A percentile compares a stretch with the other conserved stretches of the same genome.
These are phyloP conservation scores for Cladosporium sp. DNA, from an alignment of 2,329 filamentous ascomycete species.

Conservation along the genomic window DNA sequence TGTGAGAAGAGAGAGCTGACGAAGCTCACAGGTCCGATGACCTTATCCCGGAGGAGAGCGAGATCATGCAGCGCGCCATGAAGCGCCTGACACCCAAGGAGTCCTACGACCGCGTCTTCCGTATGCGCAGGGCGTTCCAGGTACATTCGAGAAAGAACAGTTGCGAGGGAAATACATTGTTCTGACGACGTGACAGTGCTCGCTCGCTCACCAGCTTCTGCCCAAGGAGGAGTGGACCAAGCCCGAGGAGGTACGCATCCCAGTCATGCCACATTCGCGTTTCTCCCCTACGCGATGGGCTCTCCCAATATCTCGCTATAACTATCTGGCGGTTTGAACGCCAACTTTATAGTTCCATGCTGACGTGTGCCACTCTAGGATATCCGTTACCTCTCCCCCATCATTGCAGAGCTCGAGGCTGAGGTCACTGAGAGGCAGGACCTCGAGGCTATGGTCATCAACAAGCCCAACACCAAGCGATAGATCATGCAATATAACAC, in stretches of 20 bases:
- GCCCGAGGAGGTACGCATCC: constrained; percentile 52
- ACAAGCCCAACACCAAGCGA: constrained; percentile 30
- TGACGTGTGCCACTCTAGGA: constrained; percentile 45
- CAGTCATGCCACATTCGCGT: too few species aligned
- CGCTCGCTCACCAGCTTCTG: constrained; percentile 58
- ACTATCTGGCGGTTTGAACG: too few species aligned
- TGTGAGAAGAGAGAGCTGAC: constrained; percentile 2
- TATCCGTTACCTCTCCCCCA: constrained; percentile 56
- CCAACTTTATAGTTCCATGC: not conserved
- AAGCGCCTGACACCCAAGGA: constrained; percentile 86
- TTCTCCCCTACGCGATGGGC: too few species aligned
- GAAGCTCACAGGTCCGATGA: constrained; percentile 70
- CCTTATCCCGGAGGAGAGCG: constrained; percentile 87
- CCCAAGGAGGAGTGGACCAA: constrained; percentile 62
- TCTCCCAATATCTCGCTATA: not conserved
- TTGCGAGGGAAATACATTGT: not conserved
- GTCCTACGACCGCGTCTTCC: constrained; percentile 94
- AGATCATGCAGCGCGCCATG: constrained; percentile 77
- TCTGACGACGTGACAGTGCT: constrained; percentile 45
- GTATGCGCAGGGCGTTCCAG: constrained; percentile 91
- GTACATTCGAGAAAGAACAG: constrained; percentile 36
- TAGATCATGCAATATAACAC: constrained; percentile 1
- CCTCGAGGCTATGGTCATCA: constrained; percentile 60
- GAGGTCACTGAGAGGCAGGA: constrained; percentile 63
- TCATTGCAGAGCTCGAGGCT: constrained; percentile 63